Conservation (phyloP, 2,329 filamentous ascomycete genomes). For the Clarireedia hainanense region DNA sequence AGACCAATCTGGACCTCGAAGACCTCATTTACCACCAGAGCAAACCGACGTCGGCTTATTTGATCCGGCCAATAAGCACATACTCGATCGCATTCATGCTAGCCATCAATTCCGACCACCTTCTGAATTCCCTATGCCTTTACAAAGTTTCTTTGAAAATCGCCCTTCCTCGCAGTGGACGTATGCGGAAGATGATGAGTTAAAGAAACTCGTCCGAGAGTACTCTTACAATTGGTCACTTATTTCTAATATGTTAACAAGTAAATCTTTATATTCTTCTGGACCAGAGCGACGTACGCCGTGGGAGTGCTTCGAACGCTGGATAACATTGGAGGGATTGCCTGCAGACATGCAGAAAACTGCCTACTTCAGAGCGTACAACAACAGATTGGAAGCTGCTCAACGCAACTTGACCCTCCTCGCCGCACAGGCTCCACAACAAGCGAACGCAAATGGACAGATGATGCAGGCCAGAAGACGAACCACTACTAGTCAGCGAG, state of each 20-base stretch:
- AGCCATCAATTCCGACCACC: constrained; percentile 91
- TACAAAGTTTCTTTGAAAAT: constrained; percentile 82
- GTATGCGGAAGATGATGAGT: constrained; percentile 79
- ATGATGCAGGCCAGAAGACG: constrained; percentile 52
- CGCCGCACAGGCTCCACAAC: constrained; percentile 26
- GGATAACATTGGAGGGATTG: constrained; percentile 85
- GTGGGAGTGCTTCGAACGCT: constrained; percentile 98
- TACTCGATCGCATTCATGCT: constrained; percentile 82
- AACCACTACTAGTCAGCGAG: constrained; percentile 70
- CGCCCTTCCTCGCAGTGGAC: constrained; percentile 88
- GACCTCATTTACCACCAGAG: constrained; percentile 51
- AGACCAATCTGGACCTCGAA: constrained; percentile 23
- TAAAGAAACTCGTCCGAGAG: constrained; percentile 77
- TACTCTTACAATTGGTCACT: constrained; percentile 98
- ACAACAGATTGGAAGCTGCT: constrained; percentile 50
- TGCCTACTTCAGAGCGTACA: constrained; percentile 79
- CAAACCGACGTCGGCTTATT: constrained; percentile 79
- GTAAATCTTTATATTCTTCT: constrained; percentile 70
- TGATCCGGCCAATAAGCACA: constrained; percentile 78
- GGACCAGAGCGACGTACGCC: constrained; percentile 84
- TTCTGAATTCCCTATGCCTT: constrained; percentile 84
- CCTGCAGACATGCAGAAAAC: constrained; percentile 93
- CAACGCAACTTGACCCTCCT: constrained; percentile 41
- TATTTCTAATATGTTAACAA: constrained; percentile 71
- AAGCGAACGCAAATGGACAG: constrained; percentile 33